A percentile compares a stretch with the other conserved stretches of the same genome.
phyloP scores from a whole-genome alignment of 768 basidiomycete genomes.

The Daedaleopsis sinensis region DNA sequence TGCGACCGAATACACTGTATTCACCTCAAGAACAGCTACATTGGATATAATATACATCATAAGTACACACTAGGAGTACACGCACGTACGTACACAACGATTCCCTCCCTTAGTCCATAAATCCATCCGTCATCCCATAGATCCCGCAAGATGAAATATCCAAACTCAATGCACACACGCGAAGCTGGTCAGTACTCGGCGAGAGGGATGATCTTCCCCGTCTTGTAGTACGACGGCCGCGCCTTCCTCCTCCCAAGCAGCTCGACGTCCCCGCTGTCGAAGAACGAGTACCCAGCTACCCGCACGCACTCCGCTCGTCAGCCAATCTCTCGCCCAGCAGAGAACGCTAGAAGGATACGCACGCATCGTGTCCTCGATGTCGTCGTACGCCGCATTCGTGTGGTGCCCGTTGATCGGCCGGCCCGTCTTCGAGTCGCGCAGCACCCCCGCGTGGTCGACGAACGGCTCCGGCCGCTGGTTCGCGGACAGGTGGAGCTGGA shows the following conservation, averaged over 20 bases:
- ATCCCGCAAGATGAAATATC: too few species aligned
- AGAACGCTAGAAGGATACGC: conserved; percentile 36
- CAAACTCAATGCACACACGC: too few species aligned
- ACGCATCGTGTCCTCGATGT: conserved; percentile 63
- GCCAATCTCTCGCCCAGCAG: conserved; percentile 2
- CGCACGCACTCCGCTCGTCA: conserved; percentile 6
- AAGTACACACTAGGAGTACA: too few species aligned
- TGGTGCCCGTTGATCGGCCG: conserved; percentile 58
- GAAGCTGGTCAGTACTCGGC: conserved; percentile 24
- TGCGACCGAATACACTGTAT: too few species aligned
- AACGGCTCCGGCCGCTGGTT: conserved; percentile 86
- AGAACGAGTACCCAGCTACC: conserved; percentile 81
- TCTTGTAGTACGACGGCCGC: conserved; percentile 56
- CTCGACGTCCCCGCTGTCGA: conserved; percentile 77
- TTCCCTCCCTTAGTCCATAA: too few species aligned
- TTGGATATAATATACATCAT: too few species aligned
- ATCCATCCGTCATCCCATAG: too few species aligned
- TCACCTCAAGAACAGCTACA: too few species aligned
- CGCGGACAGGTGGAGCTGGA: conserved; percentile 78
- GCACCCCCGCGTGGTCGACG: conserved; percentile 73
- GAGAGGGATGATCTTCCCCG: conserved; percentile 50
- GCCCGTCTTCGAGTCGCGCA: conserved; percentile 79
- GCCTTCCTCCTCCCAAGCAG: conserved; percentile 64
- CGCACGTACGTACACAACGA: too few species aligned
- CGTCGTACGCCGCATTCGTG: conserved; percentile 37